phyloP scores from a whole-genome alignment of 2,329 filamentous ascomycete species.

The Cordyceps farinosa region DNA sequence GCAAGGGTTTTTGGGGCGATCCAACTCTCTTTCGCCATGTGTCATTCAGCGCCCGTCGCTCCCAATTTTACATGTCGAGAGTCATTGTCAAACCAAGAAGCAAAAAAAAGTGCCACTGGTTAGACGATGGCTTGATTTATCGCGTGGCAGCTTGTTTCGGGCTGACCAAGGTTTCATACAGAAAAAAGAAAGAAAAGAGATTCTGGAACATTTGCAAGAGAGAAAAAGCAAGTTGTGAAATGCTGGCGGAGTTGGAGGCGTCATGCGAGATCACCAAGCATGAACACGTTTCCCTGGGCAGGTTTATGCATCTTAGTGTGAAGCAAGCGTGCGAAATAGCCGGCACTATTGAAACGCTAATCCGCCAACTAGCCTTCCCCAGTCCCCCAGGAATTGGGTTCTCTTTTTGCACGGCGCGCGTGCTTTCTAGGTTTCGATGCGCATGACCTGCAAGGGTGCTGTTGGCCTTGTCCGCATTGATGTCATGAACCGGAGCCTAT shows the following conservation, averaged over 20 bases:
- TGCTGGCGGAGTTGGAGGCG: neutral
- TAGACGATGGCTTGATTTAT: neutral
- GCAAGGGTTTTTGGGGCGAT: neutral
- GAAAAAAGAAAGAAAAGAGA: neutral
- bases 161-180: neutral
- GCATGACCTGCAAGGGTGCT: slow-evolving; percentile 10
- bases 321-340: neutral
- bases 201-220: slow-evolving; percentile 7
- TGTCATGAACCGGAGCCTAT: neutral
- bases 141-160: neutral
- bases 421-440: neutral
- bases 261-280: slow-evolving; percentile 11
- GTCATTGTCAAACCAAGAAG: neutral
- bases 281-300: neutral
- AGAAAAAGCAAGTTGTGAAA: neutral
- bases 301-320: neutral
- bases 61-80: neutral
- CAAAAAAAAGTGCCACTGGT: neutral
- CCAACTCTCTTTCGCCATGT: neutral
- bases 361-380: neutral
- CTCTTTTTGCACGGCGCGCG: neutral
- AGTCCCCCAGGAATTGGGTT: neutral
- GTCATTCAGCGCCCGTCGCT: neutral
- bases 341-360: slow-evolving; percentile 13
- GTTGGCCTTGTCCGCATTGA: slow-evolving; percentile 7